Percentiles rank a stretch among this genome's conserved stretches.
Evolutionary conservation across 441 rosid species (phyloP).

Genomic region (Metrosideros polymorpha): DNA sequence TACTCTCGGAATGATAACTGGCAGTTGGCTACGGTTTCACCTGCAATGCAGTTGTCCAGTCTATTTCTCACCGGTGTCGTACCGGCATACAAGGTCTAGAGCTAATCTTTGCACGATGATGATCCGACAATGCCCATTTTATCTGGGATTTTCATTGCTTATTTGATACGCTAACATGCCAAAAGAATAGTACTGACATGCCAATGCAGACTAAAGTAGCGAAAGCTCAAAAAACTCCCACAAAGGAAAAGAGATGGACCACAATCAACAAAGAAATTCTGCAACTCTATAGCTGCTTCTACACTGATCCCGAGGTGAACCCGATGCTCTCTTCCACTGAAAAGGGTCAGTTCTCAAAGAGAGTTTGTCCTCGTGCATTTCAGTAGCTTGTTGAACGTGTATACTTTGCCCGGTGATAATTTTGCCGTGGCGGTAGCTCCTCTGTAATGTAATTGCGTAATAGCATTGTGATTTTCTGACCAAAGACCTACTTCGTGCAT

Average conservation of each 20-base stretch:
- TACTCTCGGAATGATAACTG: neutral
- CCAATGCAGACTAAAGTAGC: neutral
- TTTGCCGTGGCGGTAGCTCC: conserved; percentile 25
- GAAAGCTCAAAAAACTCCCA: neutral
- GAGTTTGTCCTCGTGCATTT: conserved; percentile 11
- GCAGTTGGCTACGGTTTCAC: neutral
- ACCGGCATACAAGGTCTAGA: neutral
- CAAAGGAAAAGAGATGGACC: neutral
- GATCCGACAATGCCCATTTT: neutral
- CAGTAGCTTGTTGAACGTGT: conserved; percentile 45
- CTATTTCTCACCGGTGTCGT: neutral
- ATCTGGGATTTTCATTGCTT: neutral
- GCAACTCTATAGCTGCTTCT: neutral
- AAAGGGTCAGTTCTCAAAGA: neutral
- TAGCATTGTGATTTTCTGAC: conserved; percentile 19
- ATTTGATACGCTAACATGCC: neutral
- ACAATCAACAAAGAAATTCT: neutral
- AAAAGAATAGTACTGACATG: neutral
- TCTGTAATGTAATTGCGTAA: conserved; percentile 36
- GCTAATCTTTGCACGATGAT: neutral
- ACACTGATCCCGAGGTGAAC: neutral
- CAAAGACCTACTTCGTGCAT: conserved; percentile 54
- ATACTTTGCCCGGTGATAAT: conserved; percentile 31
- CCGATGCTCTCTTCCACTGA: neutral
- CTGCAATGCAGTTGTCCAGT: neutral